phyloP scores from a whole-genome alignment of 2,329 filamentous ascomycete species.

The Claviceps spartinae region DNA sequence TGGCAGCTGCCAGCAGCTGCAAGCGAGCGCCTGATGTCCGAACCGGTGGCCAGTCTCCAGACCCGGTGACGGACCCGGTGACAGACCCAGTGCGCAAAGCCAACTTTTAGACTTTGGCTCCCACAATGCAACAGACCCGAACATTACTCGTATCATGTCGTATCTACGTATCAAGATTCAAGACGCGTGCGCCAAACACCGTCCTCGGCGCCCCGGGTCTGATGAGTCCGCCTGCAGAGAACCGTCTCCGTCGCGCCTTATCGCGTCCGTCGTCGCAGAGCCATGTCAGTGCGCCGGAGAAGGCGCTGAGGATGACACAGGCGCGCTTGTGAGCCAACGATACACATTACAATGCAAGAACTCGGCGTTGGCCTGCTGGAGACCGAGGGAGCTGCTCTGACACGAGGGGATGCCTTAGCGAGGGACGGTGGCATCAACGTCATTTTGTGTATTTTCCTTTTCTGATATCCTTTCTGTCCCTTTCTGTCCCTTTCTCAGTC shows the following conservation, averaged over 20 bases:
- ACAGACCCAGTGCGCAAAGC: neutral
- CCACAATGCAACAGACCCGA: neutral
- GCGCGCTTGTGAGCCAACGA: neutral
- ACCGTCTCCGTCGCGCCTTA: neutral
- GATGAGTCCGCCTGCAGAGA: neutral
- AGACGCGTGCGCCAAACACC: neutral
- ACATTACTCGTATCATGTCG: neutral
- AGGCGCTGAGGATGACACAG: too few relatives aligned
- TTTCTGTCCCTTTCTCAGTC: neutral
- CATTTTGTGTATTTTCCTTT: neutral
- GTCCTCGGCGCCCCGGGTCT: neutral
- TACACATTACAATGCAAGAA: neutral
- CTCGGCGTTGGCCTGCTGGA: too few relatives aligned
- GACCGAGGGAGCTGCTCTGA: too few relatives aligned
- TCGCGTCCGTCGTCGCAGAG: neutral
- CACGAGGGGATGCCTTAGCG: too few relatives aligned
- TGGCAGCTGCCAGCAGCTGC: too few relatives aligned
- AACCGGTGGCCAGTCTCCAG: too few relatives aligned
- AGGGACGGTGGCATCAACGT: too few relatives aligned
- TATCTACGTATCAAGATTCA: too few relatives aligned
- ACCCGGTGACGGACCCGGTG: too few relatives aligned
- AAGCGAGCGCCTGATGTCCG: too few relatives aligned
- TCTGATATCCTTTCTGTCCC: neutral
- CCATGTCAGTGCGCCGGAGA: neutral
- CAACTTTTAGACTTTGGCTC: neutral